These are phyloP conservation scores for Pouteria glomerata DNA, from an alignment of 148 eudicot species.

Conservation along the genomic window DNA sequence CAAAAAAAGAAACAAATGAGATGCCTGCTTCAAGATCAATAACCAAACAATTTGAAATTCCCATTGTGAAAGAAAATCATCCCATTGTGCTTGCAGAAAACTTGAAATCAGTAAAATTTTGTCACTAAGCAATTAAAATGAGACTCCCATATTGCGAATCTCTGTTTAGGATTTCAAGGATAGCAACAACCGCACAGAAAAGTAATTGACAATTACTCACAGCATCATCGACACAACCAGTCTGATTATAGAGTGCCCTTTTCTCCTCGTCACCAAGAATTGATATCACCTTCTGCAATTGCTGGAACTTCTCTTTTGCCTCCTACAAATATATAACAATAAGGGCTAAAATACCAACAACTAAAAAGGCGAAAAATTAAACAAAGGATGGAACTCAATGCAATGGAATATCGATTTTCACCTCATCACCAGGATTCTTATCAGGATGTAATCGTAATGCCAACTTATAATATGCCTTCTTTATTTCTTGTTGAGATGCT, in stretches of 20 bases:
- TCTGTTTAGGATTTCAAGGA: background rate
- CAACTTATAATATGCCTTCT: constrained; percentile 84
- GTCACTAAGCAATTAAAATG: background rate
- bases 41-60: background rate
- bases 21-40: background rate
- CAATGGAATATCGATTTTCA: constrained; percentile 15
- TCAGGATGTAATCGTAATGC: constrained; percentile 95
- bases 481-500: constrained; percentile 82
- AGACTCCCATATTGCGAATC: background rate
- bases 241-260: constrained; percentile 85
- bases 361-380: background rate
- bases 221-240: constrained; percentile 91
- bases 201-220: constrained; percentile 40
- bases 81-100: background rate
- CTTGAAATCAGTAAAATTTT: background rate
- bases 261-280: constrained; percentile 96
- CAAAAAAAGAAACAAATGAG: background rate
- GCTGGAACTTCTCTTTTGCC: constrained; percentile 95
- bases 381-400: background rate
- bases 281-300: constrained; percentile 90
- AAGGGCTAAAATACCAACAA: background rate
- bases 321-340: constrained; percentile 34
- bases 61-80: background rate
- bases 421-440: constrained; percentile 96
- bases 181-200: background rate